Evolutionary conservation across 2,329 filamentous ascomycete genomes (phyloP).

Genomic region (Calonectria pauciramosa): DNA sequence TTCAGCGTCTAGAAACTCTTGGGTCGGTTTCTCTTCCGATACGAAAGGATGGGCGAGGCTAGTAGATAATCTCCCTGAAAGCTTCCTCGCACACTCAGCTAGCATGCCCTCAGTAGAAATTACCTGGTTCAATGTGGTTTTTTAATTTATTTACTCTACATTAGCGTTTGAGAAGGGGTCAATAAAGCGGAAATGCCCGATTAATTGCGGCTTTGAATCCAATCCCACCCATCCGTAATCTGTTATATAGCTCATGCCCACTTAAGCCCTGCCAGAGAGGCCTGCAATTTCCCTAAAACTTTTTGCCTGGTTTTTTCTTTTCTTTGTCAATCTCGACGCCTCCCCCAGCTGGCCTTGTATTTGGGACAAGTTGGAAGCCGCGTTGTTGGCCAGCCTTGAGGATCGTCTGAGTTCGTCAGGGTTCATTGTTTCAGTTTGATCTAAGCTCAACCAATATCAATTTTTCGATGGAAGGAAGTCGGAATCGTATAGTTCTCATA

Average conservation of each 20-base stretch:
- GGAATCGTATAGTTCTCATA: not conserved
- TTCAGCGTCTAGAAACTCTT: not conserved
- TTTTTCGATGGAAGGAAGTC: not conserved
- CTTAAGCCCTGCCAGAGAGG: not conserved
- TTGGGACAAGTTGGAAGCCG: too few species aligned
- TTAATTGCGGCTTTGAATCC: not conserved
- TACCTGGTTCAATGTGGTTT: not conserved
- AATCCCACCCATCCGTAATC: not conserved
- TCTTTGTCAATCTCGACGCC: too few species aligned
- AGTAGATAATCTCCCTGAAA: not conserved
- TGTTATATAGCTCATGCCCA: not conserved
- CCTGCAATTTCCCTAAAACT: not conserved
- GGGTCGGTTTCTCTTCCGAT: not conserved
- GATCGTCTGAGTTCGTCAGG: too few species aligned
- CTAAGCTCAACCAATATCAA: too few species aligned
- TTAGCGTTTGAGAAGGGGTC: not conserved
- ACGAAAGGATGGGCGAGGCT: not conserved
- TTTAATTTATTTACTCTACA: not conserved
- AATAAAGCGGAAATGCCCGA: not conserved
- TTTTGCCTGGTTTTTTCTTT: too few species aligned
- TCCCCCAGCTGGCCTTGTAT: too few species aligned
- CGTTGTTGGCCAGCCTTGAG: too few species aligned
- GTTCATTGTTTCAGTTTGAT: too few species aligned
- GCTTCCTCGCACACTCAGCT: not conserved
- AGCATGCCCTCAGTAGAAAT: not conserved